Evolutionary conservation across 1,139 yeast species (phyloP), one percentile per base, ranked within the genome.

Genomic region (Zygoascus meyerae): DNA sequence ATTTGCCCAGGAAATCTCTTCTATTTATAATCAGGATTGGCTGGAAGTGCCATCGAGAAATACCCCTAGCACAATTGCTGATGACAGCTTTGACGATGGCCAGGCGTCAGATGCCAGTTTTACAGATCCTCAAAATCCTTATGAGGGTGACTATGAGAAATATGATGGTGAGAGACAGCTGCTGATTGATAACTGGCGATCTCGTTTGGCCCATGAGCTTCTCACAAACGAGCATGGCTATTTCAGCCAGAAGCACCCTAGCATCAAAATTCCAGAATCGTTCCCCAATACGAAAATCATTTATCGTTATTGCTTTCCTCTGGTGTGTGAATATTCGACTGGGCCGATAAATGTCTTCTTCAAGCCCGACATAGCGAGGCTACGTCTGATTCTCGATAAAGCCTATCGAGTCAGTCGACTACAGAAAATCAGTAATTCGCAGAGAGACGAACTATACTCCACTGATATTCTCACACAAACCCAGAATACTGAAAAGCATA

Each of bases 141-240:
- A 35, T 36, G 42, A 39, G 18, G 45, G 47, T 18, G 45, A 50
- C n/a, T 31, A 40, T n/a, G 40, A 40, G 14, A 39, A 37, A 14
- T 35, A 39, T 18, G 42, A 39, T 21, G 45, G 48, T 15, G 45
- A 50, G 15, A 45, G 33, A 17, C 47, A 43, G 37, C 39, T 55
- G 15, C 31, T 43, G 29, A 26, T 44, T n/a, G 40, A 44, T 8
- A 39, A 21, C 12, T 58, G 58, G 58, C 48, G 52, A 6, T 51
- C 50, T 7, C 46, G 51, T 2, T 45, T 61, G 11, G 44, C 36
- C 14, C 49, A 52, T n/a, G 61, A 61, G 48, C 49, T 61, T 30
- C 42, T 37, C 2, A 51, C 62, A 2, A 61, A 61, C 44, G 54
- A 52, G 36, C 48, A 52, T 16, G 48, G 48, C 26, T 50, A 51